Base-by-base conservation (phyloP, 2,329 filamentous ascomycete species). In the Dothistroma pini region DNA sequence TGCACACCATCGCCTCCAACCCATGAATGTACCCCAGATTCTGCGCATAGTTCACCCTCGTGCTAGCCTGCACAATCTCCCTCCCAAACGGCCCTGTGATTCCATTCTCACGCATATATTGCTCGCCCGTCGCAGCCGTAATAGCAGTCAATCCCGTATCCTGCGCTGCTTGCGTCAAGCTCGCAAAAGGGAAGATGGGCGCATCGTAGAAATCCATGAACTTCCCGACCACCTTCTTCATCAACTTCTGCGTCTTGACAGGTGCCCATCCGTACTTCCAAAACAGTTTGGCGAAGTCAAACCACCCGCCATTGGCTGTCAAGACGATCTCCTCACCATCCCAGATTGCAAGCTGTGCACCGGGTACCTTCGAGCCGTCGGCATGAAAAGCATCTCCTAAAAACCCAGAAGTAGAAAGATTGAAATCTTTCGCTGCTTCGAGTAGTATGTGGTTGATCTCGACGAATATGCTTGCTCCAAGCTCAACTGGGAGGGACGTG, bases 381-480 rank as follows among this genome's bases (percentile, higher is more conserved):
- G 65, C 55, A n/a, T 48, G 48, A 25, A 38, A 25, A 12, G 31
- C 32, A 32, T 19, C 31, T 9, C 41, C 21, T 19, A 8, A 9
- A 16, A 31, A 32, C 12, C 32, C 48, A 1, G 68, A 65, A 1
- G 85, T 77, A 0, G 79, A 77, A 3, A 99, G 84, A n/a, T 85
- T 85, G 71, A 96, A 92, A 14, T 84, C 81, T 34, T 83, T 77
- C 8, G 85, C 86, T 0, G 92, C 89, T 58, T 89, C 87, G 69
- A 87, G 85, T 44, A 99, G 83, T 69, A 96, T 96, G 44, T 86
- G 80, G 72, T 97, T 99, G 49, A 89, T 84, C 54, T 88, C 75
- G 50, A 97, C 90, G 72, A 97, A 99, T 69, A 97, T 96, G 63
- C 89, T 93, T 11, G 90, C 95, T 16, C 95, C 95, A 0, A 97